Evolutionary conservation across 768 basidiomycete genomes (phyloP).

Genomic region (Termitomyces sp.): DNA sequence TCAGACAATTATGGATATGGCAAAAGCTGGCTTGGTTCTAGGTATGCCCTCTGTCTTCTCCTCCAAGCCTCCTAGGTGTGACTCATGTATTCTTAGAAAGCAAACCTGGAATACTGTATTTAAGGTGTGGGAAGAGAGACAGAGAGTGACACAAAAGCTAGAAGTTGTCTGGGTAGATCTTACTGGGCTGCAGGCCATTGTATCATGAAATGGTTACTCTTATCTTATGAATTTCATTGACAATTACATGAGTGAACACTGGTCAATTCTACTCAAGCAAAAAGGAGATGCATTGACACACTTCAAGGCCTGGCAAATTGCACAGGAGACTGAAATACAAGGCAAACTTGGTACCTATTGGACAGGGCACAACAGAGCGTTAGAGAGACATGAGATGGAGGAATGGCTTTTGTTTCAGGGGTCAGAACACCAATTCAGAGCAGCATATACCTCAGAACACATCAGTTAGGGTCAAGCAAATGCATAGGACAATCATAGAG

Average conservation of each 20-base stretch:
- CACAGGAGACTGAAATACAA: not conserved
- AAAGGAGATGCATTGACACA: not conserved
- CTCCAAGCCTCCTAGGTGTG: not conserved
- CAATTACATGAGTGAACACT: not conserved
- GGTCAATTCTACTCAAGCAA: not conserved
- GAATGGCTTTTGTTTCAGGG: conserved; percentile 14
- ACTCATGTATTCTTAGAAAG: conserved; percentile 8
- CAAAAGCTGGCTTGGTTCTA: conserved; percentile 3
- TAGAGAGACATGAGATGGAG: conserved; percentile 10
- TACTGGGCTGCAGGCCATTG: not conserved
- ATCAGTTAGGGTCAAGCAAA: conserved; percentile 29
- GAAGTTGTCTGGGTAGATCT: conserved; percentile 8
- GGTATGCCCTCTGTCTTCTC: conserved; percentile 7
- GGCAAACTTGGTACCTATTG: not conserved
- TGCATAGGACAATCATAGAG: conserved; percentile 27
- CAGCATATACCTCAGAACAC: conserved; percentile 27
- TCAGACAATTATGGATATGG: conserved; percentile 19
- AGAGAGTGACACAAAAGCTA: not conserved
- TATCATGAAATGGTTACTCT: not conserved
- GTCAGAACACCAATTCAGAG: conserved; percentile 14
- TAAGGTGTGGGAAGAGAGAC: not conserved
- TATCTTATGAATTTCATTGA: conserved; percentile 1
- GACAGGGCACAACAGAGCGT: conserved; percentile 21
- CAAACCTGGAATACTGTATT: conserved; percentile 4
- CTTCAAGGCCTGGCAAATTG: conserved; percentile 1